A percentile compares a stretch with the other conserved stretches of the same genome.
Evolutionary conservation across 495 filamentous ascomycete genomes (phyloP).

Genomic region (Rhypophila decipiens): DNA sequence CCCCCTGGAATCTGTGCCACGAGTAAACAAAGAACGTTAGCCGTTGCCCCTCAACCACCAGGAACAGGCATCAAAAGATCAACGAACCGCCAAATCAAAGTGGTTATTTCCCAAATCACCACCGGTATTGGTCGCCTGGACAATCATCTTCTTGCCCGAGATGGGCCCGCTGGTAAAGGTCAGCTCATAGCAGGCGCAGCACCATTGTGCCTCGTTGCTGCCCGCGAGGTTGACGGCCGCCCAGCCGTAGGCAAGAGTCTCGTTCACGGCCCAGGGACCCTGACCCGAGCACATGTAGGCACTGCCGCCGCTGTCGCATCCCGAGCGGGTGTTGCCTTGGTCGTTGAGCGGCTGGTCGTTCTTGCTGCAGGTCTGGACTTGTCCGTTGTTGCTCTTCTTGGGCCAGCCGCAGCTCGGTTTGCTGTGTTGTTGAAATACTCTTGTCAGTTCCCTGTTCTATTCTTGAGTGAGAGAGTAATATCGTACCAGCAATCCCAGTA

Average conservation of each 20-base stretch:
- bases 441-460: background rate
- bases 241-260: conserved; percentile 54
- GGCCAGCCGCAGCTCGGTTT: conserved; percentile 61
- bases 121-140: conserved; percentile 63
- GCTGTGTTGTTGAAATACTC: conserved; percentile 5
- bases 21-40: background rate
- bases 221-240: conserved; percentile 52
- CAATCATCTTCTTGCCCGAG: conserved; percentile 56
- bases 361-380: conserved; percentile 52
- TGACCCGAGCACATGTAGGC: conserved; percentile 61
- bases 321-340: conserved; percentile 36
- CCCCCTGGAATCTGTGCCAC: conserved; percentile 53
- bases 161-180: conserved; percentile 56
- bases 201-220: conserved; percentile 51
- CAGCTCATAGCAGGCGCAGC: conserved; percentile 63
- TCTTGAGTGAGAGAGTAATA: background rate
- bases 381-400: conserved; percentile 42
- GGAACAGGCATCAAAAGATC: background rate
- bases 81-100: conserved; percentile 53
- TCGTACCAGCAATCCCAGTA: conserved; percentile 62
- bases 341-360: conserved; percentile 48
- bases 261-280: conserved; percentile 56
- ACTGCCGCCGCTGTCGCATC: conserved; percentile 46
- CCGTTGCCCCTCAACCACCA: background rate
- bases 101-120: conserved; percentile 53